Evolutionary conservation across 192 early-diverging fungal species (phyloP).

Genomic region (Lobosporangium transversale): DNA sequence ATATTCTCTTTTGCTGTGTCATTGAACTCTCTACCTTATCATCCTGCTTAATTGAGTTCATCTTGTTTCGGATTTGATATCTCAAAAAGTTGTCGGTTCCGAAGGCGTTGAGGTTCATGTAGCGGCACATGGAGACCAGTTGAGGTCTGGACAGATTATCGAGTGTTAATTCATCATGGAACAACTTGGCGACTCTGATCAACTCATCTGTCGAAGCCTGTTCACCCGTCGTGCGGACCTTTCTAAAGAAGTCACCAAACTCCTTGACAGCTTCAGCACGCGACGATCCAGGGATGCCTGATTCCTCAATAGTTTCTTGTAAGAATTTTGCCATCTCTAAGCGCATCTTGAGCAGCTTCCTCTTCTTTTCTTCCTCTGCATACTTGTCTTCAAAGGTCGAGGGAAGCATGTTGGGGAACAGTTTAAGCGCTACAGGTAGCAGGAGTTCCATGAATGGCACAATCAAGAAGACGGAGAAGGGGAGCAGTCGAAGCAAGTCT

Average conservation of each 20-base stretch:
- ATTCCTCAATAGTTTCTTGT: constrained; percentile 94
- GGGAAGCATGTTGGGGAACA: constrained; percentile 98
- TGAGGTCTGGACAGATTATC: constrained; percentile 94
- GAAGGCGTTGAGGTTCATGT: constrained; percentile 96
- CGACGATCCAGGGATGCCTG: constrained; percentile 64
- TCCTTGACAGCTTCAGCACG: constrained; percentile 73
- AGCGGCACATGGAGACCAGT: constrained; percentile 93
- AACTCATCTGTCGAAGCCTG: constrained; percentile 86
- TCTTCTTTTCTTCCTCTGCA: constrained; percentile 91
- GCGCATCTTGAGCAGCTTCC: constrained; percentile 90
- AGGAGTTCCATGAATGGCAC: constrained; percentile 97
- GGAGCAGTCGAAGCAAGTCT: constrained; percentile 89
- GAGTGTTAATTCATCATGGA: constrained; percentile 94
- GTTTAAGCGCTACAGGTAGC: constrained; percentile 87
- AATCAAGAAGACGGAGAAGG: constrained; percentile 90
- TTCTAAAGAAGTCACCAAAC: constrained; percentile 80
- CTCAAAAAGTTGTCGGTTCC: constrained; percentile 97
- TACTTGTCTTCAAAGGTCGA: constrained; percentile 95
- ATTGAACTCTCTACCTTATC: constrained; percentile 68
- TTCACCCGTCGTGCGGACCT: constrained; percentile 85
- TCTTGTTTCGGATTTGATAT: constrained; percentile 89
- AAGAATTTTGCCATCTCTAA: constrained; percentile 95
- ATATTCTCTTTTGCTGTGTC: not conserved
- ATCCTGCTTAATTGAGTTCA: constrained; percentile 88
- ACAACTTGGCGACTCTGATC: constrained; percentile 84